A percentile compares a stretch with the other conserved stretches of the same genome.
These are phyloP conservation scores for Huntiella omanensis DNA, from an alignment of 2,329 filamentous ascomycete genomes.

Conservation along the genomic window DNA sequence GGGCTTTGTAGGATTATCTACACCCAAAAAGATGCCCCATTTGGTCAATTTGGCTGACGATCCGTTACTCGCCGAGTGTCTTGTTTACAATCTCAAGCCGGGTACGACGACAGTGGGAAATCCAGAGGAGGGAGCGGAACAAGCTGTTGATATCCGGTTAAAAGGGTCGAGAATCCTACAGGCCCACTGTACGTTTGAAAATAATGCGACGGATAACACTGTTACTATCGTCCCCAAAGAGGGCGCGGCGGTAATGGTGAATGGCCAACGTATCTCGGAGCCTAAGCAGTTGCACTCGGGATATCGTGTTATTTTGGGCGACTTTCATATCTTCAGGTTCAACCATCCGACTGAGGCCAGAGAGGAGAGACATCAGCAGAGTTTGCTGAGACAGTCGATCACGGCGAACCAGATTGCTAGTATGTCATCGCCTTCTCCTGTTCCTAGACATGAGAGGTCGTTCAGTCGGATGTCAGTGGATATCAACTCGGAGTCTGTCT, in stretches of 20 bases:
- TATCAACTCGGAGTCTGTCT: constrained; percentile 34
- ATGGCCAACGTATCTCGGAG: constrained; percentile 75
- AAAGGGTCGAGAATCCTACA: constrained; percentile 86
- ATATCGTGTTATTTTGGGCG: constrained; percentile 84
- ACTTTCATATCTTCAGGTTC: constrained; percentile 98
- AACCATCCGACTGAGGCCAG: constrained; percentile 94
- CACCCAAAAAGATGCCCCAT: constrained; percentile 98
- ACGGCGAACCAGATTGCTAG: constrained; percentile 41
- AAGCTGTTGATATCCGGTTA: constrained; percentile 71
- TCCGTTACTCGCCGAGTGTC: constrained; percentile 79
- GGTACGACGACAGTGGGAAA: constrained; percentile 89
- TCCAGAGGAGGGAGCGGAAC: constrained; percentile 59
- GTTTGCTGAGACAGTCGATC: constrained; percentile 44
- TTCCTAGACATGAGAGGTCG: constrained; percentile 49
- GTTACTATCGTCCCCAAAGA: constrained; percentile 83
- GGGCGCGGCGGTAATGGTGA: constrained; percentile 96
- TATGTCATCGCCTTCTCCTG: constrained; percentile 17
- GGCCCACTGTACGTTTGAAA: constrained; percentile 88
- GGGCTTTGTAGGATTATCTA: constrained; percentile 84
- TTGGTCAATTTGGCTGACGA: constrained; percentile 94
- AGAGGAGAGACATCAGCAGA: constrained; percentile 69
- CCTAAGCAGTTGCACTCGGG: constrained; percentile 76
- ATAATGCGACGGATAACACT: constrained; percentile 68
- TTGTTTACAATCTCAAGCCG: constrained; percentile 96
- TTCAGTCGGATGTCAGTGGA: constrained; percentile 60